A percentile compares a stretch with the other conserved stretches of the same genome.
These are phyloP conservation scores for Musa troglodytarum DNA, from an alignment of 176 grass and related monocot genomes.

Conservation along the genomic window DNA sequence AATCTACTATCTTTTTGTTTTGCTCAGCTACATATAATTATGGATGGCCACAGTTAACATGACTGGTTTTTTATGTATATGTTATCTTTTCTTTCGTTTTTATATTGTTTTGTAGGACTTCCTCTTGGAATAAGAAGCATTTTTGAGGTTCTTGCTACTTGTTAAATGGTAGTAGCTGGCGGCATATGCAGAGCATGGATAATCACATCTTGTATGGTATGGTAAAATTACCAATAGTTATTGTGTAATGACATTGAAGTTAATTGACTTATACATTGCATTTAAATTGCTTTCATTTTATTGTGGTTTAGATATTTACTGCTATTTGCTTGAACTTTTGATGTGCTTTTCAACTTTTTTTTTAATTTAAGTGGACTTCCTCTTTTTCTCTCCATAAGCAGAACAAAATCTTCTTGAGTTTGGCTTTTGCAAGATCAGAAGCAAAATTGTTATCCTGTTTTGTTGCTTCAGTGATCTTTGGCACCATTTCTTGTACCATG, in stretches of 20 bases:
- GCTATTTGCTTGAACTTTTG: no score
- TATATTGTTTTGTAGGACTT: neutral
- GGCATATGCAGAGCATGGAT: neutral
- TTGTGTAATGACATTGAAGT: neutral
- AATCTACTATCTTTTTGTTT: no score
- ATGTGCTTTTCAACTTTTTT: neutral
- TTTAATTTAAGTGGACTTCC: neutral
- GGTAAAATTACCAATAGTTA: neutral
- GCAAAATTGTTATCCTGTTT: neutral
- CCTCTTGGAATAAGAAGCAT: neutral
- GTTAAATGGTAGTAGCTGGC: neutral
- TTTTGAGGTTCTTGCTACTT: neutral
- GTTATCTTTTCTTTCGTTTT: neutral
- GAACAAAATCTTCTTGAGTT: neutral
- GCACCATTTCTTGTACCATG: neutral
- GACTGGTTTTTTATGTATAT: neutral
- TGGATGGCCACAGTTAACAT: neutral
- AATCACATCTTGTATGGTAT: constrained; percentile 10
- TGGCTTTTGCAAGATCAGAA: neutral
- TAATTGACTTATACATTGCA: neutral
- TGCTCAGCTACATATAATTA: neutral
- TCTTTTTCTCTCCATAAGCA: neutral
- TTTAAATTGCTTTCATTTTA: neutral
- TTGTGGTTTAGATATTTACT: neutral
- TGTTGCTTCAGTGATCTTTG: neutral